Percentiles rank a stretch among this genome's conserved stretches.
Conservation (phyloP, 2,329 filamentous ascomycete genomes). For the Cladosporium sp. region DNA sequence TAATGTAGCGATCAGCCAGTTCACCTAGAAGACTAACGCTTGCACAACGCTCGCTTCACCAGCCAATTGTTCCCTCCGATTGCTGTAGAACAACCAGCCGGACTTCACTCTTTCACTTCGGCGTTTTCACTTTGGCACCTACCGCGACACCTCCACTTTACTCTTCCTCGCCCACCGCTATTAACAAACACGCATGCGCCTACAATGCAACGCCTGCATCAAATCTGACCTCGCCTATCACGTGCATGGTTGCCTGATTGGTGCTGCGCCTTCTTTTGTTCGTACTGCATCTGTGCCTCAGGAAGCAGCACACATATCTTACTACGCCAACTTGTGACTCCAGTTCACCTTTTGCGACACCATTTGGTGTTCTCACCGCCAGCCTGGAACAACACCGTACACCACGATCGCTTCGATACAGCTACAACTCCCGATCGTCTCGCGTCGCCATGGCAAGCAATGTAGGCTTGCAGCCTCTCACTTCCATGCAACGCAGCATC, state of each 20-base stretch:
- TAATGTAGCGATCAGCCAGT: not conserved
- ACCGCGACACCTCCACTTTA: not conserved
- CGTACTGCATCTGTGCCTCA: not conserved
- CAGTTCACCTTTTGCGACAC: not conserved
- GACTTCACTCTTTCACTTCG: not conserved
- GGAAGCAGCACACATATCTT: not conserved
- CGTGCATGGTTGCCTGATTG: slow-evolving; percentile 10
- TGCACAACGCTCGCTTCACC: not conserved
- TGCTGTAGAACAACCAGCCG: not conserved
- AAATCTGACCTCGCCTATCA: not conserved
- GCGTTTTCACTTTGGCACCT: not conserved
- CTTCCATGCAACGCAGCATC: not conserved
- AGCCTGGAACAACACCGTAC: not conserved
- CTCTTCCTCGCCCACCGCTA: not conserved
- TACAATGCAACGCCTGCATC: not conserved
- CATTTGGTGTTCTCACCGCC: not conserved
- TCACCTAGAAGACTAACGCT: not conserved
- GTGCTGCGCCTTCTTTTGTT: slow-evolving; percentile 1
- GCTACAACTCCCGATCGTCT: not conserved
- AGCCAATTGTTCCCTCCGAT: not conserved
- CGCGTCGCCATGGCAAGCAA: not conserved
- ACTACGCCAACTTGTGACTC: not conserved
- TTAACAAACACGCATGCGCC: not conserved
- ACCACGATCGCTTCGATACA: not conserved
- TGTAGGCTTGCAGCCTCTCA: slow-evolving; percentile 6